Percentiles rank a stretch among this genome's conserved stretches.
These are phyloP conservation scores for Epichloe festucae DNA, from an alignment of 2,329 filamentous ascomycete genomes.

Conservation along the genomic window DNA sequence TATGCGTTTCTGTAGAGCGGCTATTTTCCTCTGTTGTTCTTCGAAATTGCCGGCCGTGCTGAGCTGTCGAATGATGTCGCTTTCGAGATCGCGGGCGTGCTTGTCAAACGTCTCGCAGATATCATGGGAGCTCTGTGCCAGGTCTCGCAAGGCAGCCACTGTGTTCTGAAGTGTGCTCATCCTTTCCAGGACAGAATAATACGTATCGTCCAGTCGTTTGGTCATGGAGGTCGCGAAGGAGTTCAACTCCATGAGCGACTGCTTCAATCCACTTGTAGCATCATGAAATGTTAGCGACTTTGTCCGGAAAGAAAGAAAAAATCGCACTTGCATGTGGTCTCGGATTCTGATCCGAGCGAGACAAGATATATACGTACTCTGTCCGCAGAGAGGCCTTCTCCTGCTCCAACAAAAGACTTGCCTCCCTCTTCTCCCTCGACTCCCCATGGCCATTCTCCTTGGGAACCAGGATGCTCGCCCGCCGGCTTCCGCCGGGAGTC, in stretches of 20 bases:
- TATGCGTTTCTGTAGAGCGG: constrained; percentile 48
- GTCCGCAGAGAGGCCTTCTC: constrained; percentile 16
- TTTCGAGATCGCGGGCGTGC: constrained; percentile 45
- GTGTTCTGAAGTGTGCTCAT: constrained; percentile 50
- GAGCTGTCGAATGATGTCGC: constrained; percentile 48
- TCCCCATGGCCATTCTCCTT: constrained; percentile 19
- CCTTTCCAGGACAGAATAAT: constrained; percentile 61
- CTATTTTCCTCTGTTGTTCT: constrained; percentile 50
- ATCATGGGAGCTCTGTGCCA: constrained; percentile 48
- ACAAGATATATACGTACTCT: constrained; percentile 16
- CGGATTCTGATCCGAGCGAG: neutral
- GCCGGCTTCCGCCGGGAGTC: constrained; percentile 30
- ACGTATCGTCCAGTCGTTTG: constrained; percentile 57
- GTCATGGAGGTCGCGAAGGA: constrained; percentile 50
- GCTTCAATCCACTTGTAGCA: constrained; percentile 33
- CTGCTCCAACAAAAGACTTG: constrained; percentile 26
- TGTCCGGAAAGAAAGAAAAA: neutral
- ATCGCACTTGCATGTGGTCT: neutral
- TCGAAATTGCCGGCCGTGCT: constrained; percentile 48
- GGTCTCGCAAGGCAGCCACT: constrained; percentile 49
- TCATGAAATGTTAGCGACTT: neutral
- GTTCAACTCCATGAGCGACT: constrained; percentile 40
- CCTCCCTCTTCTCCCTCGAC: constrained; percentile 28
- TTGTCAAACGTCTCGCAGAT: constrained; percentile 45
- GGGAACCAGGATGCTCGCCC: constrained; percentile 26